Conservation (phyloP, 495 filamentous ascomycete species). For the Aspergillus steynii region DNA sequence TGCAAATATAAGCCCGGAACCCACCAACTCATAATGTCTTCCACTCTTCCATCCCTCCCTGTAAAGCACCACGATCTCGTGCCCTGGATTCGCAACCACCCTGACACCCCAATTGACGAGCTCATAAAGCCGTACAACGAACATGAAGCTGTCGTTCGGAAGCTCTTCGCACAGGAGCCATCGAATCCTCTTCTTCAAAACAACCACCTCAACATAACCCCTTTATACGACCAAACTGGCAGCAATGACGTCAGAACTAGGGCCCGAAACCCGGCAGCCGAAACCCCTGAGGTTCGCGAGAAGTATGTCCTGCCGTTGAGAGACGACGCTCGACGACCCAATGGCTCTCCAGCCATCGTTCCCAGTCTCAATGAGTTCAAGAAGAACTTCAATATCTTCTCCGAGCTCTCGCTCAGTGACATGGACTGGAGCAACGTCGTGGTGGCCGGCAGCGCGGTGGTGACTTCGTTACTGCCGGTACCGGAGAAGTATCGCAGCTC, state of each 20-base stretch:
- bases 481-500: constrained; percentile 61
- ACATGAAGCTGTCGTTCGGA: constrained; percentile 67
- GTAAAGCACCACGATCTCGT: constrained; percentile 45
- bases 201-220: constrained; percentile 64
- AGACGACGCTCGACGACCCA: constrained; percentile 54
- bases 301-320: constrained; percentile 72
- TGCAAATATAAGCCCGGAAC: too few species aligned
- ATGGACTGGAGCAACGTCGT: constrained; percentile 78
- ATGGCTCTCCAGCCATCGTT: constrained; percentile 66
- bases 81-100: constrained; percentile 46
- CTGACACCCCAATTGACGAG: constrained; percentile 52
- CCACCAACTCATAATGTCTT: background rate
- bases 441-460: constrained; percentile 73
- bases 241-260: constrained; percentile 54
- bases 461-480: constrained; percentile 71
- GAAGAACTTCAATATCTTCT: constrained; percentile 76
- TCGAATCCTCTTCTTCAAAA: constrained; percentile 57
- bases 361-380: constrained; percentile 65
- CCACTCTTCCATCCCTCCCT: constrained; percentile 38
- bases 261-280: constrained; percentile 60
- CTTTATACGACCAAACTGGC: constrained; percentile 64
- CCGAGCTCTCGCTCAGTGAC: constrained; percentile 62
- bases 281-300: constrained; percentile 58
- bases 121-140: constrained; percentile 67
- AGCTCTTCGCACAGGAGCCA: constrained; percentile 70